Base-by-base conservation (phyloP, 1,139 yeast genomes). In the Wickerhamomyces sp. region DNA sequence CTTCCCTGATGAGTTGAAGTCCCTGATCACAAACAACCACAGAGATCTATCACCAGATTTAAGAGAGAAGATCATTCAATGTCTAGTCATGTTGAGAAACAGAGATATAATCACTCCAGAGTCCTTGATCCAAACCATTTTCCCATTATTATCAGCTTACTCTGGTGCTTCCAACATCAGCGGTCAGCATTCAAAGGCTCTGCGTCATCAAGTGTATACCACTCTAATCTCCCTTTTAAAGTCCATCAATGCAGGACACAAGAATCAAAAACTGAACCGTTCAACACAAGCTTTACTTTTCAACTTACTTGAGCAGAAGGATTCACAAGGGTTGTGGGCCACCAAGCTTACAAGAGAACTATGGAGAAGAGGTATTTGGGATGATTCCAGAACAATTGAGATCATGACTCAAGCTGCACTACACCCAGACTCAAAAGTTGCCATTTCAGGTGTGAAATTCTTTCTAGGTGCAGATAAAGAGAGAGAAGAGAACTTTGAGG, bases 351-450 rank as follows among this genome's bases (percentile, higher is more conserved):
- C 97, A 8, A 74, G 97, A 57, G 97, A 91, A 59, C 69, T 91
- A 37, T 91, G 99, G 99, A 75, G 95, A 64, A 72, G 97, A 55
- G 95, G 95, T 54, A 83, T 91, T 41, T 91, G 99, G 99, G 96
- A 88, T 58, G 99, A 91, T 60, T 75, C 95, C 2, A 70, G 97
- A 50, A 83, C 97, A 0, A 95, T 91, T 17, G 98, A 91, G 60
- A 78, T 91, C 52, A 89, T 93, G 97, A 83, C 95, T 3, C 94
- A 87, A 52, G 96, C 97, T 1, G 88, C 96, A 2, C 61, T 85
- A 41, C 96, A 88, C 55, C 78, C 84, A 10, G 95, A 89, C 50
- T 72, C 78, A 12, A 91, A 91, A 62, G 94, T 91, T 35, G 85
- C 95, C 11, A 67, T 82, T 40, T 85, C 96, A 3, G 98, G 96